Base-by-base conservation (phyloP, 805 yeast genomes). In the Wickerhamiella sergipiensis region DNA sequence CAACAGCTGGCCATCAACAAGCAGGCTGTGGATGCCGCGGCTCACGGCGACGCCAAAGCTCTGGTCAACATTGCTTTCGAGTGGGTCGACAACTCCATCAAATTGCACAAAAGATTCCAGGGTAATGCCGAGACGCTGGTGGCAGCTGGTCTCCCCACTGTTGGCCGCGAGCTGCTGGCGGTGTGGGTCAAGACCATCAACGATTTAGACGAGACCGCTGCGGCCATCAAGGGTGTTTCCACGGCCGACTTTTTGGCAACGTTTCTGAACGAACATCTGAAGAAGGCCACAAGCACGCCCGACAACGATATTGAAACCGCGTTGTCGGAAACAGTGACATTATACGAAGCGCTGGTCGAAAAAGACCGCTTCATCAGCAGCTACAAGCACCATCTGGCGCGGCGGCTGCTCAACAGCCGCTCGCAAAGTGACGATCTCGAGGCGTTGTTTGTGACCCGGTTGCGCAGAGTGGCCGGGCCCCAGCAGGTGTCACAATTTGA, bases 311-410 rank as follows among this genome's bases (percentile, higher is more conserved):
- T 90, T 80, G 74, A 70, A 38, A 49, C 61, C 5, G 79, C 79
- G 47, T 78, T 84, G 46, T 88, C 84, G 59, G 88, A 86, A 61
- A 76, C 90, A 59, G 85, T 89, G 85, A 76, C 80, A 15, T 73
- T 92, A 21, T 90, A 90, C 74, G 83, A 81, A 61, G 90, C 83
- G 61, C 73, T 94, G 52, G 85, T 83, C 40, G 97, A 92, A 64
- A 89, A 89, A 64, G 97, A 94, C 70, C 85, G 92, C 26, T 94
- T 92, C 67, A 95, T 87, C 68, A 81, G 80, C 51, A 83, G 83
- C 69, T 92, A 88, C 67, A 82, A 97, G 66, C 78, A 96, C 55
- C 72, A 83, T 59, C 74, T 92, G 58, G 94, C 98, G 8, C 86
- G 84, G 63, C 77, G 99, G 64, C 75, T 92, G 60, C 85, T 92